phyloP scores from a whole-genome alignment of 192 early-diverging fungal species.

The Ambispora gerdemannii region DNA sequence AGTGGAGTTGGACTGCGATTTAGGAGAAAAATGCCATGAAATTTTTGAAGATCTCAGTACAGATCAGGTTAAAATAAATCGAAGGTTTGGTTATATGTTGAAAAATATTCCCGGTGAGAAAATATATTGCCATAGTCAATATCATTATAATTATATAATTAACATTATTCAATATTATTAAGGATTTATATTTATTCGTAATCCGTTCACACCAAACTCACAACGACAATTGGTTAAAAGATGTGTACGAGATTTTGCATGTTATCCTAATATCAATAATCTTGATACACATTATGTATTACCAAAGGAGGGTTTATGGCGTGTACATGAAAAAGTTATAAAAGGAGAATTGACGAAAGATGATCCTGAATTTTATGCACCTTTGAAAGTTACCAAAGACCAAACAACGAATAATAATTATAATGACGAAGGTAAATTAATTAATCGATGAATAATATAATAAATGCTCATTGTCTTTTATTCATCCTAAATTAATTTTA shows the following conservation, averaged over 20 bases:
- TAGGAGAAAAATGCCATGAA: not conserved
- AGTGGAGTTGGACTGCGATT: conserved; percentile 34
- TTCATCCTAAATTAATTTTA: no score
- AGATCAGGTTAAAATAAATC: not conserved
- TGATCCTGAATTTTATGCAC: conserved; percentile 36
- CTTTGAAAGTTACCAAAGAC: conserved; percentile 29
- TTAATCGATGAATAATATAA: no score
- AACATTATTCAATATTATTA: conserved; percentile 10
- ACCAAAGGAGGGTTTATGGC: conserved; percentile 61
- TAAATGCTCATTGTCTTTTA: no score
- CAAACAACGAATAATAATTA: conserved; percentile 38
- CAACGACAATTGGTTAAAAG: conserved; percentile 69
- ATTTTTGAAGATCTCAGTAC: not conserved
- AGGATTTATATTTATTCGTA: conserved; percentile 79
- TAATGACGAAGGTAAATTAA: conserved; percentile 28
- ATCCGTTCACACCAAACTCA: conserved; percentile 65
- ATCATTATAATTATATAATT: not conserved
- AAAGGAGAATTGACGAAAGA: conserved; percentile 25
- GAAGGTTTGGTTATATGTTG: conserved; percentile 36
- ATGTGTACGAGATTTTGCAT: conserved; percentile 73
- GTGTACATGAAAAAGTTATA: conserved; percentile 43
- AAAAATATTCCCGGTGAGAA: conserved; percentile 42
- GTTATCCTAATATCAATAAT: conserved; percentile 80
- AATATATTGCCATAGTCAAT: not conserved
- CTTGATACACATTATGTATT: conserved; percentile 83